A percentile compares a stretch with the other conserved stretches of the same genome.
These are phyloP conservation scores for Plasmodium falciparum DNA, from an alignment of 169 alveolate genomes.

Conservation along the genomic window DNA sequence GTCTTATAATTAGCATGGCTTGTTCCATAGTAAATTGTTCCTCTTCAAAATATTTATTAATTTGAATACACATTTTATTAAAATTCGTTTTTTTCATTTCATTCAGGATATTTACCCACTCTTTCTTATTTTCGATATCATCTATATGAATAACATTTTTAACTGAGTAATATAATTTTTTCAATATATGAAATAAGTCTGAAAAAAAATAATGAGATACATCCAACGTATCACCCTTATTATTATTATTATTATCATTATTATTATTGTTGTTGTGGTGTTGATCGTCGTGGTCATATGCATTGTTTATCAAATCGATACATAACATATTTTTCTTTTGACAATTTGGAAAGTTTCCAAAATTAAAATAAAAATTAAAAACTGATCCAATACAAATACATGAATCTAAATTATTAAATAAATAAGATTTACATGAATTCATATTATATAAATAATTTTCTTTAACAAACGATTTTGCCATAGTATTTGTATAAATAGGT, in stretches of 20 bases:
- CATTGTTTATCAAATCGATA: conserved; percentile 14
- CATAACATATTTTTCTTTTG: conserved; percentile 58
- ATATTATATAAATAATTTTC: conserved; percentile 67
- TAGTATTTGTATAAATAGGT: conserved; percentile 58
- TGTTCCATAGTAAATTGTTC: conserved; percentile 64
- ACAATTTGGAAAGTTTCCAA: conserved; percentile 55
- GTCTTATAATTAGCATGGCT: conserved; percentile 36
- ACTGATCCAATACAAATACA: conserved; percentile 45
- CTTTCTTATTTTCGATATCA: conserved; percentile 13
- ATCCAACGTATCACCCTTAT: background rate
- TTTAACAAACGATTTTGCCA: conserved; percentile 50
- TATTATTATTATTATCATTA: background rate
- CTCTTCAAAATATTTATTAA: background rate
- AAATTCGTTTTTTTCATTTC: conserved; percentile 35
- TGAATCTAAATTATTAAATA: conserved; percentile 57
- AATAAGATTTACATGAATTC: conserved; percentile 58
- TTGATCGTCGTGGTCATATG: too few relatives aligned
- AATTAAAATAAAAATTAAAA: conserved; percentile 69
- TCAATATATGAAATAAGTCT: conserved; percentile 33
- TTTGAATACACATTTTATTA: background rate
- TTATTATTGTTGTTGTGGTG: background rate
- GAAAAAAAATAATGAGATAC: conserved; percentile 28
- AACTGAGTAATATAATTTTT: conserved; percentile 29
- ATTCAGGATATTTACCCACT: conserved; percentile 15
- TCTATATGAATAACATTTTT: background rate